Conservation (phyloP, 2,329 filamentous ascomycete genomes). For the Botrytis aclada region DNA sequence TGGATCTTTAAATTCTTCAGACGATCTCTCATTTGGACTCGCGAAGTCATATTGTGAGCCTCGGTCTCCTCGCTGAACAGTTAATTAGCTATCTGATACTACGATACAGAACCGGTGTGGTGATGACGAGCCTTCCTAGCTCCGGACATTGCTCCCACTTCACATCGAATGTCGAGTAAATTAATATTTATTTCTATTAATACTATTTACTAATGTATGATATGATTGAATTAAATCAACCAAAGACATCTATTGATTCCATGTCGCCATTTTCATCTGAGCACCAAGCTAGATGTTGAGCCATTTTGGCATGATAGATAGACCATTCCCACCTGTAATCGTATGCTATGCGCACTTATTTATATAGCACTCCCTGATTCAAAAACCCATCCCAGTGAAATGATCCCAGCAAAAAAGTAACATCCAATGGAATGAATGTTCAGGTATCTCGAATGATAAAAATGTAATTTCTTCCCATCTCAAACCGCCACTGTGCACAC, state of each 20-base stretch:
- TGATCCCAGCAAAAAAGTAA: constrained; percentile 1
- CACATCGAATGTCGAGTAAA: background rate
- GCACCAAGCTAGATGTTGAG: constrained; percentile 1
- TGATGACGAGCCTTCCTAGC: no score
- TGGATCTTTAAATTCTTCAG: background rate
- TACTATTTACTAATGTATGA: constrained; percentile 9
- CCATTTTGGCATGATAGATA: background rate
- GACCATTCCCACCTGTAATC: background rate
- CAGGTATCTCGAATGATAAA: constrained; percentile 18
- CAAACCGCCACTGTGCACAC: background rate
- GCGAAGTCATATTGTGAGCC: background rate
- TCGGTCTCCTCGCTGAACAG: background rate
- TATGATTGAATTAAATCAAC: constrained; percentile 4
- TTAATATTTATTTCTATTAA: constrained; percentile 7
- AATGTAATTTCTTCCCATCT: background rate
- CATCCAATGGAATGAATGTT: constrained; percentile 1
- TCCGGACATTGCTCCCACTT: background rate
- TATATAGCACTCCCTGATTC: background rate
- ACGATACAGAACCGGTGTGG: background rate
- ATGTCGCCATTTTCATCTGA: background rate
- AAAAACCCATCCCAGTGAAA: background rate
- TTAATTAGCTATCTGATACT: background rate
- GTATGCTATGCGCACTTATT: background rate
- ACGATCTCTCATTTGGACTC: background rate
- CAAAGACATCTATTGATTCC: constrained; percentile 11